These are phyloP conservation scores for Gymnopus androsaceus DNA, from an alignment of 1,284 basidiomycete species.

Conservation along the genomic window DNA sequence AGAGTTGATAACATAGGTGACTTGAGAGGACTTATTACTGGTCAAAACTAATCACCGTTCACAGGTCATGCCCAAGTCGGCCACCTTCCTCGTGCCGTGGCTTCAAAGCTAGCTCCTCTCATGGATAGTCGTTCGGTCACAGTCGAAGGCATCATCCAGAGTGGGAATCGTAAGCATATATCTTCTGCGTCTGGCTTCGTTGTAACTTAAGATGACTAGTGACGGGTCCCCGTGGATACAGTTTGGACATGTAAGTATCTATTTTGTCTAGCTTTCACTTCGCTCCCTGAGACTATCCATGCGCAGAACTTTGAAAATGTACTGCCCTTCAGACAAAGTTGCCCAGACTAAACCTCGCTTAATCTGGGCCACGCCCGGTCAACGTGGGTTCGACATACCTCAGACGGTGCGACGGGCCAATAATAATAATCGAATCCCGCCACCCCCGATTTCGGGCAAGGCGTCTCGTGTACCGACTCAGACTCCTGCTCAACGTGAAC, in stretches of 20 bases:
- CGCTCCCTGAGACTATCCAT: slow-evolving; percentile 1
- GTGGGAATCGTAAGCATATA: slow-evolving; percentile 64
- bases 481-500: slow-evolving; percentile 41
- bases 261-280: slow-evolving; percentile 7
- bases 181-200: not conserved
- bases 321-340: slow-evolving; percentile 62
- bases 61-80: slow-evolving; percentile 68
- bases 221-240: slow-evolving; percentile 45
- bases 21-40: not conserved
- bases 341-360: slow-evolving; percentile 64
- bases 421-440: slow-evolving; percentile 2
- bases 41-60: not conserved
- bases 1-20: slow-evolving; percentile 72
- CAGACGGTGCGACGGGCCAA: slow-evolving; percentile 7
- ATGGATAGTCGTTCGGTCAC: slow-evolving; percentile 65
- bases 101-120: slow-evolving; percentile 63
- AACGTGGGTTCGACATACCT: slow-evolving; percentile 49
- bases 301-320: slow-evolving; percentile 72
- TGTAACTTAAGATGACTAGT: slow-evolving; percentile 34
- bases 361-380: slow-evolving; percentile 73
- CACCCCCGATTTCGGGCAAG: not conserved
- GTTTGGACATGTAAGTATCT: slow-evolving; percentile 56
- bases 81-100: slow-evolving; percentile 70
- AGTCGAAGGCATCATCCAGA: slow-evolving; percentile 75
- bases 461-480: slow-evolving; percentile 26